These are phyloP conservation scores for Talaromyces piceae DNA, from an alignment of 2,329 filamentous ascomycete genomes.

Conservation along the genomic window DNA sequence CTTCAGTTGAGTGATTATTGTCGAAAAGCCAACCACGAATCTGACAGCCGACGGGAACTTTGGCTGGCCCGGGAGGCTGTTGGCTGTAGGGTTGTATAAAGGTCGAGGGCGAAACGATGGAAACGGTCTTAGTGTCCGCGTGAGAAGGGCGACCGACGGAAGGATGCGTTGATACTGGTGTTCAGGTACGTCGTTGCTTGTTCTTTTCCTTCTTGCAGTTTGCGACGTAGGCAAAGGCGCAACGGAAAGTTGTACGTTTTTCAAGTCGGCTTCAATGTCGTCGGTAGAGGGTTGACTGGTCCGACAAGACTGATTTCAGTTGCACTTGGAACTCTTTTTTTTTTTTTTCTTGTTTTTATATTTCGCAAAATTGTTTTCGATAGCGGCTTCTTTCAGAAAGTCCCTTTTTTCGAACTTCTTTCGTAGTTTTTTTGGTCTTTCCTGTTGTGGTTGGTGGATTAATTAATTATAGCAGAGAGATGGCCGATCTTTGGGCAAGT, in stretches of 20 bases:
- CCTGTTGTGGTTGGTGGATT: not conserved
- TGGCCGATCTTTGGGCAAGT: not conserved
- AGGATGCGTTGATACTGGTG: not conserved
- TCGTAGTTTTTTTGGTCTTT: not conserved
- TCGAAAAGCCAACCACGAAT: not conserved
- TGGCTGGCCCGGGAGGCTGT: not conserved
- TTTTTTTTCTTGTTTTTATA: not conserved
- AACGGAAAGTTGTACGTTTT: not conserved
- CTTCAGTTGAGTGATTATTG: conserved; percentile 2
- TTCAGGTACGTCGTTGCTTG: not conserved
- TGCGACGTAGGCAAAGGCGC: not conserved
- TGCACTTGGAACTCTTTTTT: not conserved
- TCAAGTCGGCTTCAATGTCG: not conserved
- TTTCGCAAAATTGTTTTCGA: not conserved
- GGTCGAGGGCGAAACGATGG: not conserved
- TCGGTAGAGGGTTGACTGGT: not conserved
- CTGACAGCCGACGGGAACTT: not conserved
- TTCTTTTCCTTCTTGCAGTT: not conserved
- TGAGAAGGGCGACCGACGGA: not conserved
- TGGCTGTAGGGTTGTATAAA: not conserved
- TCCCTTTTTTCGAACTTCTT: not conserved
- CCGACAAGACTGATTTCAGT: not conserved
- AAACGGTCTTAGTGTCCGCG: not conserved
- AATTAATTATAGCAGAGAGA: conserved; percentile 1
- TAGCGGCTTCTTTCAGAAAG: not conserved